These are phyloP conservation scores for Calonectria ilicicola DNA, from an alignment of 2,329 filamentous ascomycete species.

Conservation along the genomic window DNA sequence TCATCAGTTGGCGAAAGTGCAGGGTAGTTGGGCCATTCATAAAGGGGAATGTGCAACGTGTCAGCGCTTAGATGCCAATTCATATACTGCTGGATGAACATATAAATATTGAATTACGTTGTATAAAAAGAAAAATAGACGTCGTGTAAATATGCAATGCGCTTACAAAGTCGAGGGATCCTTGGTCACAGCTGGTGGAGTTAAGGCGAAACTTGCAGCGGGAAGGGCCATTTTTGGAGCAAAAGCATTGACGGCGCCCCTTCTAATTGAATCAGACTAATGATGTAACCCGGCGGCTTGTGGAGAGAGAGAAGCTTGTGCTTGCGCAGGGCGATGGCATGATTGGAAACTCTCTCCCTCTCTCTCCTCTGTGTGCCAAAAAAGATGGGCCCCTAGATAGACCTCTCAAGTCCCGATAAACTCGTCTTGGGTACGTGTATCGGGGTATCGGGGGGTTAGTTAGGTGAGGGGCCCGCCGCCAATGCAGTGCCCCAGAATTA, in stretches of 20 bases:
- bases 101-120: background rate
- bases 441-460: too few species aligned
- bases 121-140: background rate
- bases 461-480: background rate
- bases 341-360: background rate
- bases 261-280: conserved; percentile 4
- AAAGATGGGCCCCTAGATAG: background rate
- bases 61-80: background rate
- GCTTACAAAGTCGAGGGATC: background rate
- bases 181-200: background rate
- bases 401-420: background rate
- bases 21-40: background rate
- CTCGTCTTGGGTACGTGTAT: background rate
- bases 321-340: background rate
- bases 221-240: background rate
- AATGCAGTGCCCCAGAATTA: background rate
- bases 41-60: too few species aligned
- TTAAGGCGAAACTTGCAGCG: background rate
- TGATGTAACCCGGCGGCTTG: background rate
- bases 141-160: background rate
- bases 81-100: background rate
- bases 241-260: conserved; percentile 8
- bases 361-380: background rate
- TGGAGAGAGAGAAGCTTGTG: background rate
- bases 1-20: background rate